Evolutionary conservation across 441 rosid species (phyloP), one percentile per base, ranked within the genome.

Genomic region (Raphanus hybrid): DNA sequence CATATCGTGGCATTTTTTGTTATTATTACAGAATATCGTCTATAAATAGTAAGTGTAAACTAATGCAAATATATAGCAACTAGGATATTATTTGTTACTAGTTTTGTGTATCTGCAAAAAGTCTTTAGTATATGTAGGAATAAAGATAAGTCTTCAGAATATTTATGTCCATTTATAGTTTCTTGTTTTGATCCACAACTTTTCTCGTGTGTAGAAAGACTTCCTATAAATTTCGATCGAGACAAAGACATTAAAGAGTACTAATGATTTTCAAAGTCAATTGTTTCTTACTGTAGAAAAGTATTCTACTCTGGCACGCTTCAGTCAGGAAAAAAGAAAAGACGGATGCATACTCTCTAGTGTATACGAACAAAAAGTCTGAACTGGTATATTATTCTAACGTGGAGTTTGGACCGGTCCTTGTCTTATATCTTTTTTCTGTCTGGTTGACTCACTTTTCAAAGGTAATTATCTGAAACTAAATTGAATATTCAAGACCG

Each of bases 281-380:
- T 10, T 11, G 50, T 43, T 43, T 43, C 50, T 43, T 3, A 43
- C 4, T 43, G 50, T 43, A 43, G 50, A 43, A 10, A 43, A 43
- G 50, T 43, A 43, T 43, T 48, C 16, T 23, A 23, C 26, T 1
- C 26, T 23, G 26, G 26, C 16, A 14, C 16, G 54, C 54, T 48
- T 48, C 54, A 48, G 16, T 48, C 54, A 48, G 54, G 5, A 48
- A 4, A 14, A 48, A 12, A 48, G 26, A n/a, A n/a, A 48, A 48
- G 54, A 48, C 54, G 54, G 54, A 48, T 48, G 54, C 54, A n/a
- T 48, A n/a, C 54, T 48, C 54, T 48, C 54, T 48, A n/a, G 16
- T 48, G 16, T 48, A 48, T 48, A 48, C 54, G 54, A n/a, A 48
- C 54, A 48, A 48, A 48, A 48, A 48, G 54, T 48, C 54, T 48